These are phyloP conservation scores for Annulohypoxylon maeteangense DNA, from an alignment of 495 filamentous ascomycete species.

Conservation along the genomic window DNA sequence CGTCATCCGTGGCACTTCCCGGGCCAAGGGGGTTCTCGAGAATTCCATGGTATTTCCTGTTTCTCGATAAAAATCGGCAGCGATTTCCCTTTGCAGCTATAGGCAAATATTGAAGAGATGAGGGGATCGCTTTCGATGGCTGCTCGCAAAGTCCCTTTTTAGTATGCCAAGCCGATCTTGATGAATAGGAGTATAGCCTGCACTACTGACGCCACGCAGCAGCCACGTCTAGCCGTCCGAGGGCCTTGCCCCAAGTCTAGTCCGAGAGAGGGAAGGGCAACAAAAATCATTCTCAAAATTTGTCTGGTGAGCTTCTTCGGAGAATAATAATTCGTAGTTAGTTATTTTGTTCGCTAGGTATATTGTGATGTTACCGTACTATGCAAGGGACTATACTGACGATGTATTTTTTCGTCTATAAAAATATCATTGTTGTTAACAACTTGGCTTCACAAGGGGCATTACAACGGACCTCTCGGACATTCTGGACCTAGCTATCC, in stretches of 20 bases:
- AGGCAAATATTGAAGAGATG: constrained; percentile 12
- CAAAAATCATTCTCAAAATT: constrained; percentile 7
- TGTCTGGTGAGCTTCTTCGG: neutral
- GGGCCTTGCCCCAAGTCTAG: constrained; percentile 11
- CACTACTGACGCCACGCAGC: constrained; percentile 27
- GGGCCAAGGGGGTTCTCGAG: constrained; percentile 27
- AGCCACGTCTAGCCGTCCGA: constrained; percentile 25
- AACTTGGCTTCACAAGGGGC: constrained; percentile 16
- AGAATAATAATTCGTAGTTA: constrained; percentile 16
- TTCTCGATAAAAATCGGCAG: constrained; percentile 15
- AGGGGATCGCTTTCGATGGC: neutral
- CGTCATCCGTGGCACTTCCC: constrained; percentile 20
- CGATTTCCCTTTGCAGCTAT: constrained; percentile 5
- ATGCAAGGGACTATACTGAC: constrained; percentile 10
- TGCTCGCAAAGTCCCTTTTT: neutral
- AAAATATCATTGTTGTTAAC: constrained; percentile 17
- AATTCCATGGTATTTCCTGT: constrained; percentile 11
- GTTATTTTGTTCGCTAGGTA: constrained; percentile 24
- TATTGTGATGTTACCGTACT: constrained; percentile 28
- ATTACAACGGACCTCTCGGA: constrained; percentile 29
- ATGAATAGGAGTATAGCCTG: constrained; percentile 31
- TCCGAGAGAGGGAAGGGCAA: constrained; percentile 3
- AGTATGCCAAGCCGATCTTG: constrained; percentile 19
- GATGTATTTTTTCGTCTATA: constrained; percentile 17
- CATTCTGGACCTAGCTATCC: constrained; percentile 30